These are phyloP conservation scores for Solanum piurae DNA, from an alignment of 257 asterid species.

Conservation along the genomic window DNA sequence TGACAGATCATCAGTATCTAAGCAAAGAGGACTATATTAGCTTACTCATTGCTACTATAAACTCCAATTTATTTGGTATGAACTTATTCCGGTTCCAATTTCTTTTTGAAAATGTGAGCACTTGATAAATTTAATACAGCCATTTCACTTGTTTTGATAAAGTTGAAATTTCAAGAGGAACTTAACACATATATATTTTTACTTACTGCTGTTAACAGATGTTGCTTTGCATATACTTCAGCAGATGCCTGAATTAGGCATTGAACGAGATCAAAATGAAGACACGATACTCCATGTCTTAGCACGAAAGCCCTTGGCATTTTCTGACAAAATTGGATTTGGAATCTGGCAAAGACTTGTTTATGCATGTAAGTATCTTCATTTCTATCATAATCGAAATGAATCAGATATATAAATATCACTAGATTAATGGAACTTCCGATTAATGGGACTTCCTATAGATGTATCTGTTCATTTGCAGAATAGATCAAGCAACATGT, in stretches of 20 bases:
- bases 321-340: conserved; percentile 8
- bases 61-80: conserved; percentile 21
- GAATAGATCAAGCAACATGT: background rate
- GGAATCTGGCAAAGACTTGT: conserved; percentile 14
- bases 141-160: background rate
- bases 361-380: conserved; percentile 9
- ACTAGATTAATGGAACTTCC: background rate
- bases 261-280: conserved; percentile 20
- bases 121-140: background rate
- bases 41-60: conserved; percentile 19
- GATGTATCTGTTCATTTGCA: conserved; percentile 8
- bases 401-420: background rate
- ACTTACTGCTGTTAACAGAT: conserved; percentile 9
- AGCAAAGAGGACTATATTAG: conserved; percentile 17
- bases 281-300: conserved; percentile 26
- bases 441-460: background rate
- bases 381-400: background rate
- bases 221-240: conserved; percentile 16
- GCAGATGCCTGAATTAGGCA: conserved; percentile 15
- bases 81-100: background rate
- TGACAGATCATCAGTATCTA: conserved; percentile 9
- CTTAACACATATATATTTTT: background rate
- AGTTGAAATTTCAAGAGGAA: background rate
- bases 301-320: conserved; percentile 20
- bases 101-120: background rate